phyloP scores from a whole-genome alignment of 176 grass and related monocot genomes.

The Lolium multiflorum region DNA sequence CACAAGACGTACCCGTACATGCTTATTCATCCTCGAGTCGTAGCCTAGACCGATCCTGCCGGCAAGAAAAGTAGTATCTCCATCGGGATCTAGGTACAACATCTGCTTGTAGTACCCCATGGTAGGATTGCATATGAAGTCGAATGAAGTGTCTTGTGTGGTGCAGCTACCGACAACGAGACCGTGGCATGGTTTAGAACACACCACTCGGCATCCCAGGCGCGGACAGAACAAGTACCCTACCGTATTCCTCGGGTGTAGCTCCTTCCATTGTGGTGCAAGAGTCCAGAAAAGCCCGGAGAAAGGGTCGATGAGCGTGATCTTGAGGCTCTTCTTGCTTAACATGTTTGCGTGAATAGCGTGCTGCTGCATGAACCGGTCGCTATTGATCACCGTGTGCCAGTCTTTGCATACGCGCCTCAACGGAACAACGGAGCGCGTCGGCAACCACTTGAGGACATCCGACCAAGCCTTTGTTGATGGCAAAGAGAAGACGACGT shows the following conservation, averaged over 20 bases:
- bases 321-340: not conserved
- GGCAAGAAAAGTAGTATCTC: not conserved
- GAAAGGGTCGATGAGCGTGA: not conserved
- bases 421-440: not conserved
- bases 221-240: not conserved
- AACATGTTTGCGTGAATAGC: not conserved
- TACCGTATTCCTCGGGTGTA: not conserved
- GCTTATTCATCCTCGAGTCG: not conserved
- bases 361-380: not conserved
- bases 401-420: constrained; percentile 21
- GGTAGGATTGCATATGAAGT: constrained; percentile 32
- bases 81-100: too few species aligned
- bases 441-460: not conserved
- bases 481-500: not conserved
- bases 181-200: constrained; percentile 31
- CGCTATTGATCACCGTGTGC: not conserved
- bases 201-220: not conserved
- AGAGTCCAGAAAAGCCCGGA: not conserved
- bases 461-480: not conserved
- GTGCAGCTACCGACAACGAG: not conserved
- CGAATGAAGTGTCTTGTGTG: not conserved
- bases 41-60: constrained; percentile 24
- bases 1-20: not conserved
- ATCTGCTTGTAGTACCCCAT: constrained; percentile 20
- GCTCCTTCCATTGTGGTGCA: not conserved